Evolutionary conservation across 2,329 filamentous ascomycete species (phyloP).

Genomic region (Stromatinia cepivora): DNA sequence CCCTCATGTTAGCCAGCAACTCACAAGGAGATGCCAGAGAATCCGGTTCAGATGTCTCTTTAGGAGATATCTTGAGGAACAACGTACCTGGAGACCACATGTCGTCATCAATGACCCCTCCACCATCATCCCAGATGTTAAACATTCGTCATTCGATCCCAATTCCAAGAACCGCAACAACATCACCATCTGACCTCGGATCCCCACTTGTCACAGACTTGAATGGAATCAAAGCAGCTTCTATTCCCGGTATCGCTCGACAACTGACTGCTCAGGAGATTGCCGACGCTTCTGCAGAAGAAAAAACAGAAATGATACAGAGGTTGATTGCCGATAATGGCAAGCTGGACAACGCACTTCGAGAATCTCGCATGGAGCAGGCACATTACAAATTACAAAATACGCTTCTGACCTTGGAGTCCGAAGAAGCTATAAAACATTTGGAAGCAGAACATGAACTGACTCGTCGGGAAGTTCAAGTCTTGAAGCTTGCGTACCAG

Average conservation of each 20-base stretch:
- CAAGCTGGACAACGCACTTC: conserved; percentile 49
- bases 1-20: conserved; percentile 24
- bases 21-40: background rate
- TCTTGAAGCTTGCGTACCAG: conserved; percentile 70
- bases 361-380: conserved; percentile 75
- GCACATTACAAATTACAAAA: conserved; percentile 91
- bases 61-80: background rate
- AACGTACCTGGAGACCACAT: background rate
- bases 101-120: conserved; percentile 36
- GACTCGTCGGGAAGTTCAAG: conserved; percentile 83
- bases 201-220: conserved; percentile 38
- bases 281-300: conserved; percentile 53
- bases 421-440: conserved; percentile 79
- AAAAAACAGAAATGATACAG: conserved; percentile 58
- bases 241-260: background rate
- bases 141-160: conserved; percentile 24
- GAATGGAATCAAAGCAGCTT: conserved; percentile 33
- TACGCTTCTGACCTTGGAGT: conserved; percentile 79
- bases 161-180: conserved; percentile 27
- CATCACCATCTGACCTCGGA: conserved; percentile 31
- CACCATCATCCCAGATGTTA: conserved; percentile 60
- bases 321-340: conserved; percentile 56
- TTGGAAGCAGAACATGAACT: conserved; percentile 91
- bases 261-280: conserved; percentile 52
- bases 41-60: background rate